Evolutionary conservation across 2,329 filamentous ascomycete species (phyloP).

Genomic region (Aspergillus intermedius): DNA sequence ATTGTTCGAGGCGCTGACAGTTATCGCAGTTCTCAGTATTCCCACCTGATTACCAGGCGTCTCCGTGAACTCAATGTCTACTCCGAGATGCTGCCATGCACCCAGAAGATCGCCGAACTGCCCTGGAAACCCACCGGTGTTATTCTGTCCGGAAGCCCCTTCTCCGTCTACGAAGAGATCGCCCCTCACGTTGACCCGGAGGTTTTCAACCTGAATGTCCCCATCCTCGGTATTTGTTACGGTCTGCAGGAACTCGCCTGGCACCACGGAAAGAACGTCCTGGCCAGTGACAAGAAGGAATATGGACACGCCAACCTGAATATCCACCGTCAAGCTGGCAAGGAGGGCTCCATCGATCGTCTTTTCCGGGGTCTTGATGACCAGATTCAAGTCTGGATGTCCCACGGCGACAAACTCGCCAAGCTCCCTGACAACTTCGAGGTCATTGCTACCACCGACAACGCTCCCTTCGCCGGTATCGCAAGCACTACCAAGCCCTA

Average conservation of each 20-base stretch:
- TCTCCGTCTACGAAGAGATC: constrained; percentile 73
- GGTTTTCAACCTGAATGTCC: constrained; percentile 67
- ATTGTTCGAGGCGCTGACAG: too few relatives aligned
- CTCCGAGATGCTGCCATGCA: constrained; percentile 82
- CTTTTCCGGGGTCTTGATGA: constrained; percentile 73
- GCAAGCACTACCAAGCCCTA: constrained; percentile 55
- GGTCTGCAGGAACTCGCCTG: constrained; percentile 67
- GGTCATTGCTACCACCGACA: constrained; percentile 66
- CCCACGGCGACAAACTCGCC: constrained; percentile 78
- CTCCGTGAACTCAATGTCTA: constrained; percentile 75
- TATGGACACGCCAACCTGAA: constrained; percentile 65
- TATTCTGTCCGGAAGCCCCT: constrained; percentile 46
- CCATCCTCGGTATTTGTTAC: constrained; percentile 57
- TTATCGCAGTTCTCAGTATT: constrained; percentile 53
- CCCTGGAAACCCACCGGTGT: constrained; percentile 77
- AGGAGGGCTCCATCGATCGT: constrained; percentile 57
- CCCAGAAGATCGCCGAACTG: constrained; percentile 70
- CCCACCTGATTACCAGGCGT: constrained; percentile 67
- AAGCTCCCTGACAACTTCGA: constrained; percentile 66
- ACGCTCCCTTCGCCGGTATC: constrained; percentile 71
- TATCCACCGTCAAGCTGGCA: constrained; percentile 50
- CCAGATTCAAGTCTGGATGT: constrained; percentile 73
- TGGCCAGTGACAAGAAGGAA: constrained; percentile 60
- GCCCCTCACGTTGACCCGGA: constrained; percentile 76
- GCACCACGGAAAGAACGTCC: constrained; percentile 60